Percentiles rank a stretch among this genome's conserved stretches.
phyloP scores from a whole-genome alignment of 2,329 filamentous ascomycete species.

The Monosporascus cannonballus region DNA sequence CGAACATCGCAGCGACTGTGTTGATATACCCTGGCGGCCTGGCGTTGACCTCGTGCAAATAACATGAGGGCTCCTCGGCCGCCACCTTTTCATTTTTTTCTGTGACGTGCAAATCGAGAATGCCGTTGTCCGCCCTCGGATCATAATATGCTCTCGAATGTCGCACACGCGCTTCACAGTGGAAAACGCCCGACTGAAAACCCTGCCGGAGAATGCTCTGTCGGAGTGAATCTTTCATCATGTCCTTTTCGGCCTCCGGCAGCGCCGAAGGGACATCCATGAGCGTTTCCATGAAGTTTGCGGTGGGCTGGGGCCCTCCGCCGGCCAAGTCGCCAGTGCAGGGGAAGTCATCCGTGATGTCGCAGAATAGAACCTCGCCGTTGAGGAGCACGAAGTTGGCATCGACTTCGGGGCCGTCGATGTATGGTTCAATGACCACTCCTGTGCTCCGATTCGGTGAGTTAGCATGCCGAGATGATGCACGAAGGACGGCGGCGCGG shows the following conservation, averaged over 20 bases:
- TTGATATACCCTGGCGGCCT: constrained; percentile 21
- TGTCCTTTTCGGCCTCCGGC: constrained; percentile 11
- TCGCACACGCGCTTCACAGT: constrained; percentile 23
- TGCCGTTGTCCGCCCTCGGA: constrained; percentile 4
- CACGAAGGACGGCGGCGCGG: constrained; percentile 13
- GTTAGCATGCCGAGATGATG: constrained; percentile 10
- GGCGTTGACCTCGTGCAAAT: constrained; percentile 25
- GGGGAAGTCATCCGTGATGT: constrained; percentile 34
- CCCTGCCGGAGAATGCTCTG: constrained; percentile 16
- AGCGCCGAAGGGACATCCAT: constrained; percentile 18
- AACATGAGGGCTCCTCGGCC: constrained; percentile 6
- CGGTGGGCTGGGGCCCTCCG: neutral
- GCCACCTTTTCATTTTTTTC: neutral
- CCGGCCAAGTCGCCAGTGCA: constrained; percentile 17
- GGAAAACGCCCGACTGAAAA: constrained; percentile 22
- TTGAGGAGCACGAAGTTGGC: constrained; percentile 33
- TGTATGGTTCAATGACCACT: constrained; percentile 32
- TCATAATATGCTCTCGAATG: constrained; percentile 18
- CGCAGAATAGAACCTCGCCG: constrained; percentile 33
- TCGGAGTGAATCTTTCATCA: constrained; percentile 12
- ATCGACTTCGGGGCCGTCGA: constrained; percentile 36
- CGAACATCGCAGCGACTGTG: constrained; percentile 14
- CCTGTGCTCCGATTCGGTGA: constrained; percentile 14
- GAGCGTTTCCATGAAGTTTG: constrained; percentile 19
- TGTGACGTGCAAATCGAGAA: constrained; percentile 10